Base-by-base conservation (phyloP, 2,329 filamentous ascomycete genomes). In the Rutstroemia sydowiana region DNA sequence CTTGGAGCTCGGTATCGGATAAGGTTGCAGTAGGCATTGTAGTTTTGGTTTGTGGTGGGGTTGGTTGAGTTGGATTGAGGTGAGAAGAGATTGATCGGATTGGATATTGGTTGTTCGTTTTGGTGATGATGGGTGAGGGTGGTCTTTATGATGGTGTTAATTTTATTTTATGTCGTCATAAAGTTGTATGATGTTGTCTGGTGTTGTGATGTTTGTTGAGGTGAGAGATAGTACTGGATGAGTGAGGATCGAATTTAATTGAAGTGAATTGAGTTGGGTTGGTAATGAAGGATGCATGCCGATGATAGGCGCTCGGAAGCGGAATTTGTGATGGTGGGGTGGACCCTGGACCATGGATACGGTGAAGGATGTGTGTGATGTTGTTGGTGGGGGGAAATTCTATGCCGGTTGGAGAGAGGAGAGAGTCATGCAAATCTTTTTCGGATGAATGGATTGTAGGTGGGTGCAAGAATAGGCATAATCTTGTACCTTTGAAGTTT, bases 1-100 rank as follows among this genome's bases (percentile, higher is more conserved):
- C 78, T 55, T 78, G 71, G 21, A 89, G 70, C 46, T 87, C 76
- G 30, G 70, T 53, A 5, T 54, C 47, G n/a, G 49, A 40, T 18
- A 42, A 20, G 20, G 18, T 4, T 42, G 18, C 3, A 7, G 39
- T 20, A 6, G 18, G 1, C 11, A 23, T 26, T 28, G 20, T 42
- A 13, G 21, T 3, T 13, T 3, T 21, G 39, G 18, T 11, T 13
- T n/a, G 32, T 11, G 32, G 32, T 6, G 6, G 2, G 20, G 18
- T 39, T n/a, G 16, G 18, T n/a, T 10, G 4, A 8, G 36, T 20
- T 16, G 14, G n/a, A 37, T 1, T 5, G 36, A 20, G 6, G 16
- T 18, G 11, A 16, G 14, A 16, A 13, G 6, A 16, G 31, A 32
- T 14, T 32, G 31, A 13, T 16, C n/a, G 14, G 32, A n/a, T 16